These are phyloP conservation scores for Zygotorulaspora florentina DNA, from an alignment of 805 yeast genomes.

Conservation along the genomic window DNA sequence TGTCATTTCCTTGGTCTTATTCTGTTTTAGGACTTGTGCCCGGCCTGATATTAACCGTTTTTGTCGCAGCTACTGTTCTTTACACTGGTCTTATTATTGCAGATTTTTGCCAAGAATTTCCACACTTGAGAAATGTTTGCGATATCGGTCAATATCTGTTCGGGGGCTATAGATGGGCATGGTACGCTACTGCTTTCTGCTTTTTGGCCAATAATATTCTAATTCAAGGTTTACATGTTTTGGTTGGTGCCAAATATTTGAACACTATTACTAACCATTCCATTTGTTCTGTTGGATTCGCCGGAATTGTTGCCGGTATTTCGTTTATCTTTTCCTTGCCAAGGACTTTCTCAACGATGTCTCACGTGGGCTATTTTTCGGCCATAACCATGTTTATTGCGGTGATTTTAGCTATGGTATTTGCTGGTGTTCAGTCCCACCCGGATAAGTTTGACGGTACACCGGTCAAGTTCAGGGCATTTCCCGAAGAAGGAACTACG, in stretches of 20 bases:
- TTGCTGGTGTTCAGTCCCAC: slow-evolving; percentile 50
- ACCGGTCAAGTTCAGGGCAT: slow-evolving; percentile 43
- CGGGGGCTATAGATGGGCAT: slow-evolving; percentile 47
- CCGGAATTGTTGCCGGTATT: slow-evolving; percentile 45
- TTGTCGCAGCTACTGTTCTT: slow-evolving; percentile 47
- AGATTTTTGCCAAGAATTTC: slow-evolving; percentile 52
- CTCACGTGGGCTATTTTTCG: slow-evolving; percentile 47
- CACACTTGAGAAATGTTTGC: slow-evolving; percentile 49
- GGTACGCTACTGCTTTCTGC: slow-evolving; percentile 54
- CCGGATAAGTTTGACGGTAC: slow-evolving; percentile 41
- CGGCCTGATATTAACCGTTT: slow-evolving; percentile 51
- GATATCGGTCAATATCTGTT: slow-evolving; percentile 57
- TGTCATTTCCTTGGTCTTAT: slow-evolving; percentile 66
- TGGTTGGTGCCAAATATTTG: slow-evolving; percentile 56
- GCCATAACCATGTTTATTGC: slow-evolving; percentile 58
- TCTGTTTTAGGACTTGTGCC: slow-evolving; percentile 57
- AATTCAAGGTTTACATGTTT: slow-evolving; percentile 55
- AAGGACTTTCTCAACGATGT: slow-evolving; percentile 51
- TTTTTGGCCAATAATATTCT: slow-evolving; percentile 53
- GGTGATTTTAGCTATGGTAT: slow-evolving; percentile 47
- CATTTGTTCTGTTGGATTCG: slow-evolving; percentile 50
- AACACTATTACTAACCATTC: slow-evolving; percentile 50
- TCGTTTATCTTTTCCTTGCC: slow-evolving; percentile 53
- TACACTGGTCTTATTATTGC: slow-evolving; percentile 54
- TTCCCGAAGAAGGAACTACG: slow-evolving; percentile 52